Base-by-base conservation (phyloP, 1,139 yeast species). In the Kodamaea sp. region DNA sequence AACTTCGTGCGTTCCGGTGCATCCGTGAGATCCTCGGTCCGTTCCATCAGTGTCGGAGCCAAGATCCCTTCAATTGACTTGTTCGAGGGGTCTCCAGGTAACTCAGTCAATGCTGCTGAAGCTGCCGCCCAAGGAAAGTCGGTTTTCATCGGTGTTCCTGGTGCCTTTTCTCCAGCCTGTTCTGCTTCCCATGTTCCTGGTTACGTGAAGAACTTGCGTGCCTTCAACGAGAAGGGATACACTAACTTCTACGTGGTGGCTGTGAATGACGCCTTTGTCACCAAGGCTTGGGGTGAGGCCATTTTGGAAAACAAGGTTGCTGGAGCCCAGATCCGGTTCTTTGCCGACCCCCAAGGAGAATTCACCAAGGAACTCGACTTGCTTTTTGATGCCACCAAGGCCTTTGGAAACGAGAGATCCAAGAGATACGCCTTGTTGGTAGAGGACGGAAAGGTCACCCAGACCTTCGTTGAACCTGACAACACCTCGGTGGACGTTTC, bases 151-250 rank as follows among this genome's bases (percentile, higher is more conserved):
- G 95, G 95, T 34, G 87, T 88, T 27, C 96, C 96, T 28, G 96
- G 96, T 14, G 96, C 96, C 1, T 88, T 83, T 55, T 83, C 95
- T 3, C 90, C 95, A 28, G 94, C 88, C 1, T 88, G 96, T 59
- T 73, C 90, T 21, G 78, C 82, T 14, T 61, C 75, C 21, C 95
- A 86, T 54, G 76, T 88, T 32, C 96, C 96, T 5, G 95, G 92
- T 4, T 88, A 77, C 60, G 57, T 86, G 50, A 64, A 67, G 41
- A 57, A 70, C 33, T 57, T 73, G 36, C 56, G 66, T 8, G 67
- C 72, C 16, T 79, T 88, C 55, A 66, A 73, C 41, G 70, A 68
- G 25, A 83, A 84, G 63, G 96, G 96, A 7, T 69, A 78, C 60
- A 63, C 70, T 26, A 55, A 63, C 33, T 61, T 88, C 37, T 79